phyloP scores from a whole-genome alignment of 2,329 filamentous ascomycete species.

The Zopfia rhizophila region DNA sequence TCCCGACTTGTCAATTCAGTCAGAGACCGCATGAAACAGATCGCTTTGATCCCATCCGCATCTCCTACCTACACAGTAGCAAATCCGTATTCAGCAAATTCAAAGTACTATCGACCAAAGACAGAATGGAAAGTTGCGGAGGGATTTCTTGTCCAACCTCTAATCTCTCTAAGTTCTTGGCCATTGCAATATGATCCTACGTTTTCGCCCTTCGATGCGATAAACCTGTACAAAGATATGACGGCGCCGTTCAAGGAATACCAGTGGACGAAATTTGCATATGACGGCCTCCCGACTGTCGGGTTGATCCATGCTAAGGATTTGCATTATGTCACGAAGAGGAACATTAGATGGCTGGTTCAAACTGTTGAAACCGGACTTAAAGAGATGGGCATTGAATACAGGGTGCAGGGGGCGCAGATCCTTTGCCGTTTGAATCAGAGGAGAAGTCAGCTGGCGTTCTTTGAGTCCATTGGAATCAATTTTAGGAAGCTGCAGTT shows the following conservation, averaged over 20 bases:
- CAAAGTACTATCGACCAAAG: constrained; percentile 3
- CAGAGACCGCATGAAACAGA: constrained; percentile 12
- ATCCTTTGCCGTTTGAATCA: constrained; percentile 38
- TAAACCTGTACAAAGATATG: constrained; percentile 31
- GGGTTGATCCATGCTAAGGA: constrained; percentile 34
- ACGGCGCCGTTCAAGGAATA: neutral
- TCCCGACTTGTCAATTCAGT: constrained; percentile 28
- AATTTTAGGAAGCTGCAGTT: constrained; percentile 38
- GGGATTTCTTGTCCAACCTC: constrained; percentile 30
- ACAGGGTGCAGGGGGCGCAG: constrained; percentile 26
- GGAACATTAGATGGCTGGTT: constrained; percentile 37
- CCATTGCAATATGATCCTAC: constrained; percentile 39
- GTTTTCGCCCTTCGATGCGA: constrained; percentile 31
- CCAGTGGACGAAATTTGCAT: neutral
- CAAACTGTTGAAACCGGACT: constrained; percentile 34
- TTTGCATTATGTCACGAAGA: constrained; percentile 39
- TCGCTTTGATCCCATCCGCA: neutral
- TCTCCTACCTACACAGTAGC: neutral
- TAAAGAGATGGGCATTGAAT: constrained; percentile 34
- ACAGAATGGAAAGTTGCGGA: constrained; percentile 27
- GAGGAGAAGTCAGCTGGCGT: constrained; percentile 31
- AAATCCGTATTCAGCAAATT: neutral
- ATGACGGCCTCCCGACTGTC: constrained; percentile 24
- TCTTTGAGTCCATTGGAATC: constrained; percentile 34
- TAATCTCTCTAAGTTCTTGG: constrained; percentile 34